These are phyloP conservation scores for Escovopsis weberi DNA, from an alignment of 2,329 filamentous ascomycete species.

Conservation along the genomic window DNA sequence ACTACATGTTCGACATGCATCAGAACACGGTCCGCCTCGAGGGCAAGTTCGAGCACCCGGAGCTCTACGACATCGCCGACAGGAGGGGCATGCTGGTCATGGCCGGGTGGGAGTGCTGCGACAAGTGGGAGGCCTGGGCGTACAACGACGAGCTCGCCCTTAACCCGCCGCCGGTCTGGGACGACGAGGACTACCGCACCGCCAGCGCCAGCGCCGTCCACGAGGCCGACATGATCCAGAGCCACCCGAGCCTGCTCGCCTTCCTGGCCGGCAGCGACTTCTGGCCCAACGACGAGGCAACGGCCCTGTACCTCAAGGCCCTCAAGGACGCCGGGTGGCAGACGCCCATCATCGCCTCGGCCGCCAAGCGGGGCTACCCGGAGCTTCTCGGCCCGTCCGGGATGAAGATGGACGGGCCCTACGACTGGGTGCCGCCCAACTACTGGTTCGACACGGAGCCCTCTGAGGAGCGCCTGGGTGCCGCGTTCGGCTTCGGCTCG, in stretches of 20 bases:
- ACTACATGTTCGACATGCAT: constrained; percentile 44
- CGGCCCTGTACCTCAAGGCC: constrained; percentile 35
- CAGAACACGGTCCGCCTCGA: constrained; percentile 50
- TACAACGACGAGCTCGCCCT: constrained; percentile 40
- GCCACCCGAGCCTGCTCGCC: constrained; percentile 41
- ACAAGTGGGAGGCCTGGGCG: constrained; percentile 52
- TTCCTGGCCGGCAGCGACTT: constrained; percentile 49
- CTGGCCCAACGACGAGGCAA: constrained; percentile 45
- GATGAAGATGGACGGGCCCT: constrained; percentile 53
- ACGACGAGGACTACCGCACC: constrained; percentile 36
- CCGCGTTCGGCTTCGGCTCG: constrained; percentile 48
- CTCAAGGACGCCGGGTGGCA: constrained; percentile 39
- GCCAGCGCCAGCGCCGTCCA: constrained; percentile 42
- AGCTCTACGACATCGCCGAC: constrained; percentile 45
- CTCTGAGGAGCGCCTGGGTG: constrained; percentile 28
- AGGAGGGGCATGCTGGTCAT: constrained; percentile 46
- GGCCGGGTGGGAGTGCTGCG: constrained; percentile 51
- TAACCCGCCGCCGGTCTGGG: constrained; percentile 28
- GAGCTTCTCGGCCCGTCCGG: constrained; percentile 37
- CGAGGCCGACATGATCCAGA: constrained; percentile 44
- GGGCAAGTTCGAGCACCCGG: constrained; percentile 48
- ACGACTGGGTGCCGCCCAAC: constrained; percentile 51
- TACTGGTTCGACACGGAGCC: constrained; percentile 42
- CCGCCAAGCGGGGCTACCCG: constrained; percentile 39
- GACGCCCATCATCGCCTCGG: constrained; percentile 41